A percentile compares a stretch with the other conserved stretches of the same genome.
phyloP scores from a whole-genome alignment of 2,329 filamentous ascomycete genomes.

The Colletotrichum abscissum region DNA sequence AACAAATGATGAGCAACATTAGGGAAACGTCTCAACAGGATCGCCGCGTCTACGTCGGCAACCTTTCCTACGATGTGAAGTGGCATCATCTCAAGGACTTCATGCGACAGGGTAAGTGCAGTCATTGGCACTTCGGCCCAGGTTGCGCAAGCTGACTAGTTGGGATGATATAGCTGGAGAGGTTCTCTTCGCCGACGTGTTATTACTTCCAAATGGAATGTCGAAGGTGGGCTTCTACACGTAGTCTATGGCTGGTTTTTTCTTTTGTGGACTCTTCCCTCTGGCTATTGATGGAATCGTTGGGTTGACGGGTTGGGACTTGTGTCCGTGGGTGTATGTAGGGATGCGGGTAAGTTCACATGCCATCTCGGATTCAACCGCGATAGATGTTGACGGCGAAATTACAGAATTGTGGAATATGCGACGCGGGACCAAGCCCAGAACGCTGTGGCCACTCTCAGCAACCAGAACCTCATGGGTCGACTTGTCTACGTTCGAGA shows the following conservation, averaged over 20 bases:
- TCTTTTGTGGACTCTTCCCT: constrained; percentile 73
- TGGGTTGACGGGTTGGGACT: constrained; percentile 99
- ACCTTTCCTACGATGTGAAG: constrained; percentile 99
- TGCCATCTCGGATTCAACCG: not conserved
- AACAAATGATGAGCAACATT: constrained; percentile 96
- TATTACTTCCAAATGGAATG: constrained; percentile 99
- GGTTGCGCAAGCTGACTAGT: constrained; percentile 39
- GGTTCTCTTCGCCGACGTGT: constrained; percentile 98
- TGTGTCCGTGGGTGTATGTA: constrained; percentile 89
- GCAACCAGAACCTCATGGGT: constrained; percentile 99
- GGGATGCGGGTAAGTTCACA: constrained; percentile 94
- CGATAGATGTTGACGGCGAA: constrained; percentile 44
- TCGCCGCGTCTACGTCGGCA: constrained; percentile 98
- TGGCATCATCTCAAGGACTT: constrained; percentile 99
- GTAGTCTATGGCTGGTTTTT: constrained; percentile 87
- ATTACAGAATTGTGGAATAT: constrained; percentile 97
- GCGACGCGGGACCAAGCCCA: constrained; percentile 99
- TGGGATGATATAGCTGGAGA: constrained; percentile 81
- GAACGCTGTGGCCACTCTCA: constrained; percentile 95
- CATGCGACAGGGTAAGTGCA: constrained; percentile 93
- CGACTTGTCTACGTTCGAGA: constrained; percentile 98
- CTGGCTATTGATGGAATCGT: constrained; percentile 83
- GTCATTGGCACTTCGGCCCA: constrained; percentile 17
- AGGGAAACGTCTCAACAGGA: constrained; percentile 97
- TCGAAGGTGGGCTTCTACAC: constrained; percentile 99